phyloP scores from a whole-genome alignment of 768 basidiomycete species.

The Imleria badia region DNA sequence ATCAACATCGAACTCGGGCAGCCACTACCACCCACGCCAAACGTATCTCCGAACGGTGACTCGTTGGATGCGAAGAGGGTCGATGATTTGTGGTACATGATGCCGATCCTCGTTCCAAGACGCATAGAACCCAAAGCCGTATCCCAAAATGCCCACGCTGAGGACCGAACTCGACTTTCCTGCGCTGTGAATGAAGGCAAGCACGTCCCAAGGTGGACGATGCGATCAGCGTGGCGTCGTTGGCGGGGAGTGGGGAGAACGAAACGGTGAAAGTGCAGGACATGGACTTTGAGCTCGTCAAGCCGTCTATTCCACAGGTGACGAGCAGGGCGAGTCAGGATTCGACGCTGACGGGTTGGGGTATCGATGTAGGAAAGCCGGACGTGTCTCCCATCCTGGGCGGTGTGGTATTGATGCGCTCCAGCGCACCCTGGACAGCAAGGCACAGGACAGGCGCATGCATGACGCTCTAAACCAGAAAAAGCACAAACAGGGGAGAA shows the following conservation, averaged over 20 bases:
- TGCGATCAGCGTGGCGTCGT: slow-evolving; percentile 24
- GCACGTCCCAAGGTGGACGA: slow-evolving; percentile 32
- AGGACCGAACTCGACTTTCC: slow-evolving; percentile 69
- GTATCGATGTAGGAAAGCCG: slow-evolving; percentile 9
- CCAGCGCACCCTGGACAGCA: slow-evolving; percentile 31
- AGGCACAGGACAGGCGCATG: too few relatives aligned
- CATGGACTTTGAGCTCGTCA: slow-evolving; percentile 78
- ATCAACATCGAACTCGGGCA: too few relatives aligned
- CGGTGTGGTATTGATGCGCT: slow-evolving; percentile 44
- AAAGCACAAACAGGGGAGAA: too few relatives aligned
- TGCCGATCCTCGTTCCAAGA: too few relatives aligned
- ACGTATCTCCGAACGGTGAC: too few relatives aligned
- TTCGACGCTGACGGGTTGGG: slow-evolving; percentile 39
- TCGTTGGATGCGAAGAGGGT: too few relatives aligned
- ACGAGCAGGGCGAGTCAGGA: slow-evolving; percentile 54
- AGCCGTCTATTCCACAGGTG: slow-evolving; percentile 51
- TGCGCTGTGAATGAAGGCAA: slow-evolving; percentile 50
- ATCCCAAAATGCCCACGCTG: slow-evolving; percentile 38
- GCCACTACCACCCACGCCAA: too few relatives aligned
- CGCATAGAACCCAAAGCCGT: too few relatives aligned
- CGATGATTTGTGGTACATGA: too few relatives aligned
- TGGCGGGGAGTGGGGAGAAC: slow-evolving; percentile 33
- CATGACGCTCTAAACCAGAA: too few relatives aligned
- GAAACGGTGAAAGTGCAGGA: slow-evolving; percentile 75
- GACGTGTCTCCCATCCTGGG: slow-evolving; percentile 28